Evolutionary conservation across 2,329 filamentous ascomycete species (phyloP).

Genomic region (Talaromyces funiculosus): DNA sequence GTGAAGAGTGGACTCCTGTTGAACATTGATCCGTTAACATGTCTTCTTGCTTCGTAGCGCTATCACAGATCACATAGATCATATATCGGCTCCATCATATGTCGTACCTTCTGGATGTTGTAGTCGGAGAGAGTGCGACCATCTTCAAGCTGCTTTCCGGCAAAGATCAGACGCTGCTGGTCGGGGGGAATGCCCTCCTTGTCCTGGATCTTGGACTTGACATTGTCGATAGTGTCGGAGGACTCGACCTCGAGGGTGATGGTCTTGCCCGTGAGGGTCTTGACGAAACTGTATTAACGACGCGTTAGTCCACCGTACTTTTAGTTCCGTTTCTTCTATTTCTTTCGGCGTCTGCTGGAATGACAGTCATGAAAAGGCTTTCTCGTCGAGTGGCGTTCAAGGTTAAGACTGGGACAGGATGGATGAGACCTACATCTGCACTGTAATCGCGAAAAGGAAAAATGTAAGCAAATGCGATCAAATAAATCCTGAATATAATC

Average conservation of each 20-base stretch:
- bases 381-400: conserved; percentile 22
- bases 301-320: not conserved
- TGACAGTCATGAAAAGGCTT: not conserved
- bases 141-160: conserved; percentile 98
- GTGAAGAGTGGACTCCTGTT: conserved; percentile 93
- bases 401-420: conserved; percentile 18
- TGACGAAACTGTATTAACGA: conserved; percentile 76
- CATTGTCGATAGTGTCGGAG: conserved; percentile 98
- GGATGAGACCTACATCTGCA: conserved; percentile 75
- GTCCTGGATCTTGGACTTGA: conserved; percentile 99
- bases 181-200: conserved; percentile 98
- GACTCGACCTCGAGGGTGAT: conserved; percentile 99
- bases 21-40: conserved; percentile 10
- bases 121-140: conserved; percentile 94
- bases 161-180: conserved; percentile 98
- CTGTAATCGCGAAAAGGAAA: conserved; percentile 46
- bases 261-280: conserved; percentile 99
- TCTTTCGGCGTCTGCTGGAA: not conserved
- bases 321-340: not conserved
- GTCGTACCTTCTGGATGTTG: conserved; percentile 95
- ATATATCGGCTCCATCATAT: not conserved
- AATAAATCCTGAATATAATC: conserved; percentile 1
- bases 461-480: conserved; percentile 42
- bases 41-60: not conserved
- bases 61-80: not conserved